Conservation (phyloP, 805 yeast species). For the Kodamaea leandrae region DNA sequence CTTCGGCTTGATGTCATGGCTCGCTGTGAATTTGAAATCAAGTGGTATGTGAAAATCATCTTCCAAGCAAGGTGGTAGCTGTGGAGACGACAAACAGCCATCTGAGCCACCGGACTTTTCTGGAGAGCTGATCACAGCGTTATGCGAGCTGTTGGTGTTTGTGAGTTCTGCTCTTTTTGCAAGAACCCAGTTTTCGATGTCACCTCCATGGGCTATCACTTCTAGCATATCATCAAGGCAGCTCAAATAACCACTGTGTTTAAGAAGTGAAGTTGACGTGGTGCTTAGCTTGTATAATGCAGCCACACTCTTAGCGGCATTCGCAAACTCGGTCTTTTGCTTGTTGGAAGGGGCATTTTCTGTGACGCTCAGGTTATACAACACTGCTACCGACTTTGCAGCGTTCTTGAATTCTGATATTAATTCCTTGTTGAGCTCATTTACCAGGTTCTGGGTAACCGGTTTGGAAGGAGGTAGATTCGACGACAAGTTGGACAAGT, state of each 20-base stretch:
- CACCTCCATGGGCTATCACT: conserved; percentile 39
- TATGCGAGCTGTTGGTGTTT: conserved; percentile 7
- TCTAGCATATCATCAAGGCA: conserved; percentile 57
- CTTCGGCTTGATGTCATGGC: conserved; percentile 26
- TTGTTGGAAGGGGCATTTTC: conserved; percentile 11
- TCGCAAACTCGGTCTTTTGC: conserved; percentile 33
- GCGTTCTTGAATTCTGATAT: conserved; percentile 66
- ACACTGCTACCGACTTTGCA: conserved; percentile 65
- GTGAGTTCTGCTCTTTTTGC: conserved; percentile 45
- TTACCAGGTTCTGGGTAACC: conserved; percentile 45
- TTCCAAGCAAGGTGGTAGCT: conserved; percentile 1
- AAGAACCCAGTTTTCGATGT: conserved; percentile 53
- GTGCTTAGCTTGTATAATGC: conserved; percentile 60
- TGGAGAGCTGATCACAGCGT: not conserved
- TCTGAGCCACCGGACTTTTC: not conserved
- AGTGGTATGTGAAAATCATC: conserved; percentile 17
- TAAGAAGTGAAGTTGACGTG: conserved; percentile 45
- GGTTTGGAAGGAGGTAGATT: conserved; percentile 54
- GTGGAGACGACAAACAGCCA: not conserved
- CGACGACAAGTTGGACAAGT: conserved; percentile 57
- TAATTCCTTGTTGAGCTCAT: conserved; percentile 50
- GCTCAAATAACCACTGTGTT: conserved; percentile 58
- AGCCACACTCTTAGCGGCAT: conserved; percentile 44
- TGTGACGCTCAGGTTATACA: conserved; percentile 30
- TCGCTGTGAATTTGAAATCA: conserved; percentile 32